phyloP scores from a whole-genome alignment of 768 basidiomycete genomes.

The Pleurotus tuber-regium region DNA sequence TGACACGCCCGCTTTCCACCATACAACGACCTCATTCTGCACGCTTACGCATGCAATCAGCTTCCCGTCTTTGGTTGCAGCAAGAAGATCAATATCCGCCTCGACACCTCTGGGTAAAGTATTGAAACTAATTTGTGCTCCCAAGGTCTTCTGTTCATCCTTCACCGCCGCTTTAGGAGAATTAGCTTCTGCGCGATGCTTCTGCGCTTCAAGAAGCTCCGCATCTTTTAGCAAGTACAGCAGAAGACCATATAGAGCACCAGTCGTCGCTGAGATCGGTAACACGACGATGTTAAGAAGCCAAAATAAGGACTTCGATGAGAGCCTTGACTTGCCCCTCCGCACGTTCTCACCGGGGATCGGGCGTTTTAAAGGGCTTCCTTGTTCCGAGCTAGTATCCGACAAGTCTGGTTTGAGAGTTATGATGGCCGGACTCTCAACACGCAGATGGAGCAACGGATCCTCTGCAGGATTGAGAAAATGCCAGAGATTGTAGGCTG shows the following conservation, averaged over 20 bases:
- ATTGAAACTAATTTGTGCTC: slow-evolving; percentile 51
- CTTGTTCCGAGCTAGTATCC: slow-evolving; percentile 12
- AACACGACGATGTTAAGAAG: slow-evolving; percentile 78
- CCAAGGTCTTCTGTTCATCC: slow-evolving; percentile 31
- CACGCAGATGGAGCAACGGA: slow-evolving; percentile 68
- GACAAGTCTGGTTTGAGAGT: slow-evolving; percentile 50
- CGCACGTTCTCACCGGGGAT: neutral
- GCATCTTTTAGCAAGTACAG: slow-evolving; percentile 89
- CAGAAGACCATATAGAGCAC: slow-evolving; percentile 70
- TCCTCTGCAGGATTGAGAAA: slow-evolving; percentile 68
- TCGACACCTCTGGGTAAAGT: slow-evolving; percentile 80
- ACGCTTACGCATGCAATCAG: slow-evolving; percentile 70
- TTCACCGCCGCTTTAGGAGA: slow-evolving; percentile 23
- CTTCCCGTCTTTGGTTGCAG: slow-evolving; percentile 64
- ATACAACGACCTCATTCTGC: slow-evolving; percentile 74
- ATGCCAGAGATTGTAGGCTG: slow-evolving; percentile 74
- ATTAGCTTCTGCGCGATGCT: slow-evolving; percentile 53
- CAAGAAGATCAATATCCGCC: slow-evolving; percentile 81
- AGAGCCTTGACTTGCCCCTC: slow-evolving; percentile 31
- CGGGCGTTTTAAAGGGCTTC: neutral
- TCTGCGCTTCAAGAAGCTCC: slow-evolving; percentile 85
- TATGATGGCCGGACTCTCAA: slow-evolving; percentile 78
- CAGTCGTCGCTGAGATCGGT: slow-evolving; percentile 79
- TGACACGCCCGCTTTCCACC: slow-evolving; percentile 31
- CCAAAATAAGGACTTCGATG: slow-evolving; percentile 64